Evolutionary conservation across 768 basidiomycete genomes (phyloP).

Genomic region (Asterophora lycoperdoides): DNA sequence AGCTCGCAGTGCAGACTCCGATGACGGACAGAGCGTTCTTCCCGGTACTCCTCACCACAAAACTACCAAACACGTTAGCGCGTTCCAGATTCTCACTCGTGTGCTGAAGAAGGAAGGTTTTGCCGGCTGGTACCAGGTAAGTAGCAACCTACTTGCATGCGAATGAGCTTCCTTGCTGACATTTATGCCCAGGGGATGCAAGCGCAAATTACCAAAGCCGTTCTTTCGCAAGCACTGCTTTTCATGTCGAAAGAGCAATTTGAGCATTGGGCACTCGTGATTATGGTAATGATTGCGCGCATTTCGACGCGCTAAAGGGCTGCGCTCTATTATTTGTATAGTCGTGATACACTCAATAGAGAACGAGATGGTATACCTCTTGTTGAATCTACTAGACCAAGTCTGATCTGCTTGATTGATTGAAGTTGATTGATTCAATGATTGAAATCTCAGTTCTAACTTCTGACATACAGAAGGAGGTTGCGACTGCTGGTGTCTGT

Average conservation of each 20-base stretch:
- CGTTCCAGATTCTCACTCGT: conserved; percentile 67
- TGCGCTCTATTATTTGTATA: neutral
- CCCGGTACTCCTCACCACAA: conserved; percentile 40
- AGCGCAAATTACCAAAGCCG: conserved; percentile 94
- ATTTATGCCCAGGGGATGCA: conserved; percentile 71
- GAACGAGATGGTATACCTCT: neutral
- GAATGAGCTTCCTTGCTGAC: neutral
- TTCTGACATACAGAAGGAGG: too few species aligned
- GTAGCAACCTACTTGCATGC: conserved; percentile 19
- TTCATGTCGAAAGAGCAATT: conserved; percentile 99
- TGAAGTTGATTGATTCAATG: too few species aligned
- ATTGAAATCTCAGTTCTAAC: too few species aligned
- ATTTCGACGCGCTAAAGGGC: conserved; percentile 21
- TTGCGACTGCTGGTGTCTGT: too few species aligned
- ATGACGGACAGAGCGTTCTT: conserved; percentile 38
- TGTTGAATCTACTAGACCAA: too few species aligned
- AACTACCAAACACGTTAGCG: conserved; percentile 57
- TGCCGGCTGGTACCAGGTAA: conserved; percentile 92
- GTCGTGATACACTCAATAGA: neutral
- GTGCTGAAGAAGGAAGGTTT: conserved; percentile 78
- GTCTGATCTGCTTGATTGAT: too few species aligned
- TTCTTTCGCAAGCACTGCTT: conserved; percentile 88
- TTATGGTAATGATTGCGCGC: conserved; percentile 55
- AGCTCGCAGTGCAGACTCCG: conserved; percentile 62
- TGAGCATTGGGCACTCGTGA: conserved; percentile 77